A percentile compares a stretch with the other conserved stretches of the same genome.
These are phyloP conservation scores for Penicillium bialowiezense DNA, from an alignment of 495 filamentous ascomycete genomes.

Conservation along the genomic window DNA sequence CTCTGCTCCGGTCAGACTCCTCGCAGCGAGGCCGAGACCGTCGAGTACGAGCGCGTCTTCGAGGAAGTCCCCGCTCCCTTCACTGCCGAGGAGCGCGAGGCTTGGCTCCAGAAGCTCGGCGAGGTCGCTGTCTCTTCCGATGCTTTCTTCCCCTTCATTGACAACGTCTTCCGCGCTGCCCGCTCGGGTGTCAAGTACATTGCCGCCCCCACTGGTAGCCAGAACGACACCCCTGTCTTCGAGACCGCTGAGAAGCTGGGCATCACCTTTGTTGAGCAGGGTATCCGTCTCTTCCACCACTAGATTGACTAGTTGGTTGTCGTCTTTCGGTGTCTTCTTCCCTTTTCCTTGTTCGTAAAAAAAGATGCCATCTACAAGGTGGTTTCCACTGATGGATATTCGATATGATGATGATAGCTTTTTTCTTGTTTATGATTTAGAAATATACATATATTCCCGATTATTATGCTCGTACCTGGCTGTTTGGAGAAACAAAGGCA, in stretches of 20 bases:
- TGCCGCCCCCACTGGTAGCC: slow-evolving; percentile 87
- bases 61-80: slow-evolving; percentile 86
- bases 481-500: too few relatives aligned
- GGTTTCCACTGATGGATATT: slow-evolving; percentile 10
- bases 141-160: slow-evolving; percentile 98
- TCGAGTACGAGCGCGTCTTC: slow-evolving; percentile 83
- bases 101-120: slow-evolving; percentile 75
- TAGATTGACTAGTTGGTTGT: slow-evolving; percentile 36
- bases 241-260: slow-evolving; percentile 90
- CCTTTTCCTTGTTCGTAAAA: slow-evolving; percentile 11
- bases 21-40: slow-evolving; percentile 71
- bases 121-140: slow-evolving; percentile 88
- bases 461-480: too few relatives aligned
- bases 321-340: slow-evolving; percentile 2
- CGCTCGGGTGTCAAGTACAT: slow-evolving; percentile 93
- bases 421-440: slow-evolving; percentile 22
- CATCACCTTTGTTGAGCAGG: slow-evolving; percentile 89
- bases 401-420: slow-evolving; percentile 30
- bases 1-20: slow-evolving; percentile 86
- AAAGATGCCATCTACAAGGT: slow-evolving; percentile 8
- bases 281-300: slow-evolving; percentile 85
- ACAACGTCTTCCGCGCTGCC: slow-evolving; percentile 90
- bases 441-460: slow-evolving; percentile 21
- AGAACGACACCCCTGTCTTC: slow-evolving; percentile 86
- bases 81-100: slow-evolving; percentile 76